Base-by-base conservation (phyloP, 2,329 filamentous ascomycete species). In the Piedraia hortae region DNA sequence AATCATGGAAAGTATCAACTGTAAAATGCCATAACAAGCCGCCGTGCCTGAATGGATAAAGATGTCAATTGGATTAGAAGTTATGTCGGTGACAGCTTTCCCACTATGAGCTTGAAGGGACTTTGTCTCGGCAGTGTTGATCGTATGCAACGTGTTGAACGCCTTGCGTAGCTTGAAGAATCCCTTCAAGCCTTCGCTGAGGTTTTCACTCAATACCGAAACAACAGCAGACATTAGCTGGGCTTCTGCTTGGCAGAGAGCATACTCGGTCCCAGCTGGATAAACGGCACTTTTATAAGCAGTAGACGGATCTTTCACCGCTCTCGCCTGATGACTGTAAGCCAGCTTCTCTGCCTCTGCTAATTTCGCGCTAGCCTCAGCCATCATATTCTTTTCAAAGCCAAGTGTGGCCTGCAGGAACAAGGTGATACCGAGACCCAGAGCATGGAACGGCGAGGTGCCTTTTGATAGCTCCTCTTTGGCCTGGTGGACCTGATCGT, bases 151-250 rank as follows among this genome's bases (percentile, higher is more conserved):
- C 0, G 77, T 70, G 17, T 77, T 51, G 37, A 73, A 93, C 0
- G 82, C 82, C 42, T 88, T 89, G 29, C 82, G 59, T 34, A 93
- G 47, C 45, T 85, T 89, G 41, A 89, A 88, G 38, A 93, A 93
- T 4, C 77, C 77, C 45, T 70, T 77, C 43, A 93, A 62, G 9
- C 67, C 77, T 43, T 93, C 85, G 0, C 80, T 82, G 35, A 93
- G 48, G 40, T 74, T 90, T 50, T 93, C 85, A 32, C 88, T 88
- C 34, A 93, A 50, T 9, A 93, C 74, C 1, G 66, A 75, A 1
- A 91, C 66, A 1, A 97, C 69, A 1, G 80, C 80, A 25, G 63
- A 61, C 70, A 91, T 89, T 30, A 91, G 55, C 44, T 90, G 75
- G 2, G 75, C 62, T 48, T 91, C 67, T 4, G 78, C 74, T 27